Conservation (phyloP, 176 grass and related monocot genomes). For the Cymbopogon citratus region DNA sequence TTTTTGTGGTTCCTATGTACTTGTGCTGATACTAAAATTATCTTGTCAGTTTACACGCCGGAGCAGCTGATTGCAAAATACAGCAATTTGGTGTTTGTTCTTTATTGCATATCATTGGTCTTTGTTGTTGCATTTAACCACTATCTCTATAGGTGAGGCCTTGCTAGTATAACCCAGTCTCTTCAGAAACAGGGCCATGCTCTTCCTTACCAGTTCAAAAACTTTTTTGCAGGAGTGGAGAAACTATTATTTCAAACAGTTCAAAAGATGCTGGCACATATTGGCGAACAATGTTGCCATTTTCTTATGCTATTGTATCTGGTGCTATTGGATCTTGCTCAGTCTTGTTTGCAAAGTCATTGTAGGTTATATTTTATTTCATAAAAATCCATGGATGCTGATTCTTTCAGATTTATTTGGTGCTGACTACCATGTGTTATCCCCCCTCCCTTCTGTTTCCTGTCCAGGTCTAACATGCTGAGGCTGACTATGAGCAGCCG, state of each 20-base stretch:
- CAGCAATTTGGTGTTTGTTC: slow-evolving; percentile 92
- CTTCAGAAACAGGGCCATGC: neutral
- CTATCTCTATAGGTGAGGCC: slow-evolving; percentile 83
- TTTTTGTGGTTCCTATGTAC: neutral
- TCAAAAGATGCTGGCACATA: slow-evolving; percentile 49
- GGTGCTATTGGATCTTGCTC: slow-evolving; percentile 96
- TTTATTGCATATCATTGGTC: slow-evolving; percentile 83
- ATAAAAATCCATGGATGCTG: slow-evolving; percentile 4
- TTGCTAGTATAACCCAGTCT: slow-evolving; percentile 11
- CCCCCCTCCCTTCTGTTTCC: neutral
- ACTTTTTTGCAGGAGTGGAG: slow-evolving; percentile 68
- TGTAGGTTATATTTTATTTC: slow-evolving; percentile 58
- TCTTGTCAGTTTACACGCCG: slow-evolving; percentile 77
- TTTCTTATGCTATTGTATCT: slow-evolving; percentile 96
- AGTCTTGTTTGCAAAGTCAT: slow-evolving; percentile 94
- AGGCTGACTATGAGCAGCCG: slow-evolving; percentile 81
- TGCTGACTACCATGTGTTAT: slow-evolving; percentile 24
- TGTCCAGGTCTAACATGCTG: slow-evolving; percentile 89
- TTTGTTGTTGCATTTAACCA: slow-evolving; percentile 76
- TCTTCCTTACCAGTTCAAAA: slow-evolving; percentile 30
- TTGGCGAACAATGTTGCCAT: slow-evolving; percentile 82
- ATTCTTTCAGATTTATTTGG: neutral
- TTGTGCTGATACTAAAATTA: slow-evolving; percentile 29
- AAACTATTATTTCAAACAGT: slow-evolving; percentile 54
- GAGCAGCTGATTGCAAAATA: slow-evolving; percentile 87